These are phyloP conservation scores for Dillenia suffruticosa DNA, from an alignment of 164 flowering plant species.

Conservation along the genomic window DNA sequence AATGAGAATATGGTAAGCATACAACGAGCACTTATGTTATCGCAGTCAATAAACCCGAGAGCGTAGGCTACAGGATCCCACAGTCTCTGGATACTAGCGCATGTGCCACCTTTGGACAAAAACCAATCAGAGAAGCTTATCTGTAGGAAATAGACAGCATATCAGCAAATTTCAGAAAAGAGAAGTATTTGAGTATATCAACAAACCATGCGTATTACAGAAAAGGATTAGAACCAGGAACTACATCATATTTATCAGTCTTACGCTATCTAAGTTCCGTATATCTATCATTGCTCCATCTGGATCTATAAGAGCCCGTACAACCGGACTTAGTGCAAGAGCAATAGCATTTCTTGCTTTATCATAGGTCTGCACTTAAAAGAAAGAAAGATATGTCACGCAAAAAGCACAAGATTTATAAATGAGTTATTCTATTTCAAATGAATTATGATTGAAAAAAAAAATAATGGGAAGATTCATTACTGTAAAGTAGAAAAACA, in stretches of 20 bases:
- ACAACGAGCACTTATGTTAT: slow-evolving; percentile 97
- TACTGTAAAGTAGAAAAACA: no score
- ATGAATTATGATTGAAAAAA: no score
- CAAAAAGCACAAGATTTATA: not conserved
- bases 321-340: slow-evolving; percentile 96
- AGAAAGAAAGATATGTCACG: slow-evolving; percentile 1
- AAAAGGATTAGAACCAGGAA: not conserved
- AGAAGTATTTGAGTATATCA: not conserved
- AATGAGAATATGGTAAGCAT: slow-evolving; percentile 96
- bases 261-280: slow-evolving; percentile 78
- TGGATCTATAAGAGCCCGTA: slow-evolving; percentile 88
- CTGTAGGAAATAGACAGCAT: slow-evolving; percentile 36
- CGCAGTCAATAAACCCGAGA: slow-evolving; percentile 97
- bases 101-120: slow-evolving; percentile 95
- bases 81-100: slow-evolving; percentile 88
- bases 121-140: slow-evolving; percentile 97
- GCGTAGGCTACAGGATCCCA: slow-evolving; percentile 99
- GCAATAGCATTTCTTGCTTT: slow-evolving; percentile 95
- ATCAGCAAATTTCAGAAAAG: not conserved
- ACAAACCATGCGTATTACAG: not conserved
- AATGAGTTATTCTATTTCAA: no score
- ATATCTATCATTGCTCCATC: slow-evolving; percentile 92
- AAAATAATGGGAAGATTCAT: no score
- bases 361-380: slow-evolving; percentile 70
- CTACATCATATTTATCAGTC: slow-evolving; percentile 8